These are phyloP conservation scores for Macaranga tanarius DNA, from an alignment of 441 rosid genomes.

Conservation along the genomic window DNA sequence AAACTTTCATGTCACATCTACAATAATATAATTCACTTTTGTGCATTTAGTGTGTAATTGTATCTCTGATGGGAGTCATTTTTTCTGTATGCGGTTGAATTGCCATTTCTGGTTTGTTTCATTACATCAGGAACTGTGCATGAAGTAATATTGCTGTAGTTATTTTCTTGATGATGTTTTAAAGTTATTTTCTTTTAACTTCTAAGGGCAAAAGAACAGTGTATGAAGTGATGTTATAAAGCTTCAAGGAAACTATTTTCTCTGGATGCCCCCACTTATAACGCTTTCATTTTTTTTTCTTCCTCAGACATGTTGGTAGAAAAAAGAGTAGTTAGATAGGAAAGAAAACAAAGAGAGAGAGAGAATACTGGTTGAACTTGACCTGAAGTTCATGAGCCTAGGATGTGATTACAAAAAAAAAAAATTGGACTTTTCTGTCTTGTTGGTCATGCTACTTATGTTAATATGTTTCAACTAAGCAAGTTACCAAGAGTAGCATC, in stretches of 20 bases:
- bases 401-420: background rate
- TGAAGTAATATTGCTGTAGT: background rate
- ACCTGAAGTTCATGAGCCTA: background rate
- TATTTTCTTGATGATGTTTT: background rate
- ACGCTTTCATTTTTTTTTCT: background rate
- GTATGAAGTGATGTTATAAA: background rate
- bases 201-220: conserved; percentile 1
- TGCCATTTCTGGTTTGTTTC: background rate
- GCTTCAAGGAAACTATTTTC: conserved; percentile 9
- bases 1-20: conserved; percentile 3
- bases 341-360: background rate
- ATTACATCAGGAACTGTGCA: background rate
- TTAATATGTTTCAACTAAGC: background rate
- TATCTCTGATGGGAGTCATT: background rate
- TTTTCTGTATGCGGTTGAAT: background rate
- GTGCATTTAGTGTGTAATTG: background rate
- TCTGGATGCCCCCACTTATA: background rate
- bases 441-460: background rate
- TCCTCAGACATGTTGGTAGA: background rate
- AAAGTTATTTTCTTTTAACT: background rate
- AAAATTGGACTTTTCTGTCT: background rate
- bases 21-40: background rate
- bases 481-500: background rate
- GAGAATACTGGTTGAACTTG: background rate
- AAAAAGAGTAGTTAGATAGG: background rate